These are phyloP conservation scores for Erythrophleum fordii DNA, from an alignment of 306 rosid genomes.

Conservation along the genomic window DNA sequence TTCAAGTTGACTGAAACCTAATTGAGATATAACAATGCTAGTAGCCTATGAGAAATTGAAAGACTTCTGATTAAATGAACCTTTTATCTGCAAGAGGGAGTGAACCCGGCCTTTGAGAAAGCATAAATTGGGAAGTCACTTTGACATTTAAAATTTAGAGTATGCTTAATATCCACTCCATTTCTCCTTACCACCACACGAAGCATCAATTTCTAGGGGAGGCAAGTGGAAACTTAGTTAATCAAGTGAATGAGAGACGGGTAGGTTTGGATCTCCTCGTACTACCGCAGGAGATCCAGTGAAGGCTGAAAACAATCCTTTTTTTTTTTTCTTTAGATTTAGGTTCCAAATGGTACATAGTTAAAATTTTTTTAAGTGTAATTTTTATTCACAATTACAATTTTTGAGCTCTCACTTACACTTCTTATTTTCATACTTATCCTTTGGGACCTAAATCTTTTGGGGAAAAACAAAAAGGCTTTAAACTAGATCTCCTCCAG, in stretches of 20 bases:
- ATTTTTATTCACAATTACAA: too few relatives aligned
- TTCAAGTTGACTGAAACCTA: slow-evolving; percentile 20
- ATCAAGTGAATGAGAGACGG: slow-evolving; percentile 1
- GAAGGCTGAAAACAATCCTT: too few relatives aligned
- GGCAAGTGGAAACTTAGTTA: slow-evolving; percentile 26
- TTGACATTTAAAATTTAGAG: not conserved
- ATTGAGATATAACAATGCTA: not conserved
- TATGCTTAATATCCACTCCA: slow-evolving; percentile 7
- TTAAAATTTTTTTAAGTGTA: too few relatives aligned
- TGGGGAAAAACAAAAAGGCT: too few relatives aligned
- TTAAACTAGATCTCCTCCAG: too few relatives aligned
- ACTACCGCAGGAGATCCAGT: too few relatives aligned
- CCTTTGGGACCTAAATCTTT: too few relatives aligned
- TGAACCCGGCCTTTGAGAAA: not conserved
- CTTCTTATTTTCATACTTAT: too few relatives aligned
- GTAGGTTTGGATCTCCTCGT: too few relatives aligned
- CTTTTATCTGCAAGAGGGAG: slow-evolving; percentile 7
- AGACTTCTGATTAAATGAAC: not conserved
- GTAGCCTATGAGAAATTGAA: not conserved
- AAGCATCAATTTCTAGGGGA: slow-evolving; percentile 7
- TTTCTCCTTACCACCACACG: slow-evolving; percentile 18
- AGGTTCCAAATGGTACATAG: too few relatives aligned
- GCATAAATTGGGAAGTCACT: not conserved
- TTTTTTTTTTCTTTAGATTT: too few relatives aligned
- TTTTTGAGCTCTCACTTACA: too few relatives aligned